Base-by-base conservation (phyloP, 2,329 filamentous ascomycete species). In the Penicillium corylophilum region DNA sequence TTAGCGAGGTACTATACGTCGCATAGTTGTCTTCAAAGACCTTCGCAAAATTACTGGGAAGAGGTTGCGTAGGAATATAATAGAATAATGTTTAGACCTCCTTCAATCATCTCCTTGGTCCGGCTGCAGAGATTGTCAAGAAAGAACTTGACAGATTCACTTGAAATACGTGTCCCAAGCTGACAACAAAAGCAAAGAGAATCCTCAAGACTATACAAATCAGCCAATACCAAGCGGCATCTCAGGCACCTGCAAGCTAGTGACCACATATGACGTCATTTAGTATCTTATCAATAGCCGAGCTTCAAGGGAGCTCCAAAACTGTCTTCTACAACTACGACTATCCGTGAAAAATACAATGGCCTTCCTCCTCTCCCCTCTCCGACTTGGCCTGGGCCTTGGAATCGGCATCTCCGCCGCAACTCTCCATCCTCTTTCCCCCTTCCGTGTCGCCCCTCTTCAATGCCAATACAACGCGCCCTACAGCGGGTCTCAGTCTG, bases 401-500 rank as follows among this genome's bases (percentile, higher is more conserved):
- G 63, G 66, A 46, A 64, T 73, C 52, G 66, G 65, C 33, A 48
- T 73, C 44, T 59, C 64, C 24, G 58, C 55, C 23, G 61, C 60
- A 46, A 54, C 60, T 42, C 63, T 72, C 10, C 62, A 66, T 53
- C 65, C 71, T 4, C 57, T 64, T 40, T 71, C 67, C 16, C 69
- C 66, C 54, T 66, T 72, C 57, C 67, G 67, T 47, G 52, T 65
- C 39, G 35, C 62, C 28, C 67, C 69, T 10, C 62, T 74, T 31
- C 71, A 66, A 64, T 74, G 70, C 55, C 66, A 74, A 53, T 75
- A 70, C 55, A 54, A 46, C 13, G 58, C 67, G 13, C 65, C 66
- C 1, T 60, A 55, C 50, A 55, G 50, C 15, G 63, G 58, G 15
- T 44, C 55, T 1, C 54, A 59, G 20, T 49, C 45, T 16, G 48